Evolutionary conservation across 1,284 basidiomycete genomes (phyloP).

Genomic region (Neonothopanus nambi): DNA sequence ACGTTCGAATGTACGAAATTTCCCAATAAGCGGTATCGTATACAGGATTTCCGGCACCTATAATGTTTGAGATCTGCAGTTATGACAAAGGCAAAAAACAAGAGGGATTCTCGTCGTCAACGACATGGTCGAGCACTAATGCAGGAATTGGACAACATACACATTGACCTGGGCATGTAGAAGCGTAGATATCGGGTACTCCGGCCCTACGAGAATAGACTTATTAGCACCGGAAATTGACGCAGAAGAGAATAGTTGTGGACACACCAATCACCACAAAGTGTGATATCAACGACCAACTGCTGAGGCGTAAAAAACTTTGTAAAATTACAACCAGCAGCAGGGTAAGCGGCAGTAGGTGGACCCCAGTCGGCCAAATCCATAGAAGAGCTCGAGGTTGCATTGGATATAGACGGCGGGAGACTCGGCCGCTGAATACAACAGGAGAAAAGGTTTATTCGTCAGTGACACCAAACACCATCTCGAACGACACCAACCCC

Average conservation of each 20-base stretch:
- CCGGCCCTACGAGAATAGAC: constrained; percentile 9
- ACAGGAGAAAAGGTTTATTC: not conserved
- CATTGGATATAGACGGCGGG: constrained; percentile 34
- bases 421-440: constrained; percentile 45
- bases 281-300: constrained; percentile 49
- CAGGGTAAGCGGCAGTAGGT: constrained; percentile 54
- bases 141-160: no score
- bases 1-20: not conserved
- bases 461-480: no score
- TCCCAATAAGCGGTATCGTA: no score
- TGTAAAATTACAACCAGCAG: constrained; percentile 44
- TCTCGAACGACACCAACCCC: not conserved
- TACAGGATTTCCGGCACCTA: not conserved
- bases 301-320: constrained; percentile 57
- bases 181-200: constrained; percentile 7
- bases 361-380: constrained; percentile 57
- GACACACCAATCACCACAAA: constrained; percentile 55
- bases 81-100: not conserved
- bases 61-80: not conserved
- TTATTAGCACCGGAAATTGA: no score
- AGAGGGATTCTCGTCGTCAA: no score
- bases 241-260: not conserved
- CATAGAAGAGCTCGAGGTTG: constrained; percentile 39
- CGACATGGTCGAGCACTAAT: no score
- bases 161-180: constrained; percentile 2